Conservation (phyloP, 306 rosid species). For the Sicyos baderoa region DNA sequence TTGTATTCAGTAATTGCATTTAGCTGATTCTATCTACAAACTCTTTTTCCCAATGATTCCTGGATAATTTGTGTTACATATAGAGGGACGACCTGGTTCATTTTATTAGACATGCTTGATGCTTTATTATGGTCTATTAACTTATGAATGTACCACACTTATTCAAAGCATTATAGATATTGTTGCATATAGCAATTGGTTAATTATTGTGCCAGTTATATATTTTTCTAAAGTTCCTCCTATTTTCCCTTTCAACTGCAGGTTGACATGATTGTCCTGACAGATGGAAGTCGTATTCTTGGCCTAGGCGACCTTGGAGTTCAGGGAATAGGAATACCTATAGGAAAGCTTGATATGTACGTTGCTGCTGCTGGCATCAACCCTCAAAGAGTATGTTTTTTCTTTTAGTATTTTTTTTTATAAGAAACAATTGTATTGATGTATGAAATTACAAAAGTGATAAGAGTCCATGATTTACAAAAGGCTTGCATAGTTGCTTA, state of each 20-base stretch:
- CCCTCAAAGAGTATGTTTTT: slow-evolving; percentile 74
- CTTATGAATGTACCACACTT: background rate
- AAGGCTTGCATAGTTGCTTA: too few relatives aligned
- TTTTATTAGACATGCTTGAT: background rate
- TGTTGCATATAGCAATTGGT: background rate
- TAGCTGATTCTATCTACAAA: background rate
- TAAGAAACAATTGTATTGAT: too few relatives aligned
- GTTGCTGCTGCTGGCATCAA: slow-evolving; percentile 99
- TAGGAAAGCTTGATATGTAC: slow-evolving; percentile 94
- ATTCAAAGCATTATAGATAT: background rate
- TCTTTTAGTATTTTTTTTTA: background rate
- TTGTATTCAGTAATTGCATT: background rate
- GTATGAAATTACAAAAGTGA: too few relatives aligned
- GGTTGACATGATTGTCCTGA: slow-evolving; percentile 99
- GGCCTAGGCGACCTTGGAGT: slow-evolving; percentile 99
- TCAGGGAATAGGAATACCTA: slow-evolving; percentile 98
- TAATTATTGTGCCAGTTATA: background rate
- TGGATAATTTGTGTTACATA: background rate
- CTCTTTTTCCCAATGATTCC: background rate
- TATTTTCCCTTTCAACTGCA: slow-evolving; percentile 34
- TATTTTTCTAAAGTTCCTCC: background rate
- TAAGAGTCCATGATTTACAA: too few relatives aligned
- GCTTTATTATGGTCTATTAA: background rate
- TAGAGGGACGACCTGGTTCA: background rate
- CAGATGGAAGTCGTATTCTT: slow-evolving; percentile 99